Evolutionary conservation across 2,329 filamentous ascomycete species (phyloP).

Genomic region (Purpureocillium lavendulum): DNA sequence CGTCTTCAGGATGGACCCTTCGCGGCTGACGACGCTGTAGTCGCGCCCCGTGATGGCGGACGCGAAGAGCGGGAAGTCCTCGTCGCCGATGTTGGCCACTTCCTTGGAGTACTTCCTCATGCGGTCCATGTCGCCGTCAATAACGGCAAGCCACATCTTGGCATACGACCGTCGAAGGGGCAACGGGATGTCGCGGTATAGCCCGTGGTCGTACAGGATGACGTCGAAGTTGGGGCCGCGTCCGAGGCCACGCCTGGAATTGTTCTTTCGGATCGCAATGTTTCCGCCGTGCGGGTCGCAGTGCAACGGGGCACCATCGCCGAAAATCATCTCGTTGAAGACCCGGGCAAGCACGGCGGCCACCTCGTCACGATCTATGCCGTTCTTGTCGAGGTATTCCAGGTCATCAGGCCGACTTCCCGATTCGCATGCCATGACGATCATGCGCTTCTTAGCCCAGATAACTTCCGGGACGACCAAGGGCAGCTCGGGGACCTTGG

Average conservation of each 20-base stretch:
- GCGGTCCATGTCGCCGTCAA: constrained; percentile 73
- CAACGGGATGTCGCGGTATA: constrained; percentile 86
- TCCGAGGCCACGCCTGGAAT: constrained; percentile 39
- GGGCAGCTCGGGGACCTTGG: constrained; percentile 63
- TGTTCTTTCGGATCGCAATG: constrained; percentile 79
- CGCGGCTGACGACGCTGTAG: constrained; percentile 63
- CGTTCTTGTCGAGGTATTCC: constrained; percentile 72
- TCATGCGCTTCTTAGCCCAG: constrained; percentile 79
- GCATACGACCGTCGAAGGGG: constrained; percentile 78
- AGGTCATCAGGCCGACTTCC: constrained; percentile 85
- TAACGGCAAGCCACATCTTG: constrained; percentile 93
- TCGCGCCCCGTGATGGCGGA: constrained; percentile 94
- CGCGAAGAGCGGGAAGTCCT: constrained; percentile 90
- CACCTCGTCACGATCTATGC: constrained; percentile 91
- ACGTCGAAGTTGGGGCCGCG: constrained; percentile 77
- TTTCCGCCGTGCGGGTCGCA: constrained; percentile 97
- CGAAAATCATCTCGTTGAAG: constrained; percentile 99
- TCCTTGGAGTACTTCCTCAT: constrained; percentile 89
- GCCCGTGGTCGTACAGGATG: constrained; percentile 90
- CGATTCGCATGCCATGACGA: constrained; percentile 91
- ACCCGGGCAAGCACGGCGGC: constrained; percentile 83
- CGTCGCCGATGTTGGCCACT: constrained; percentile 79
- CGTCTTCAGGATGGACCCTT: constrained; percentile 45
- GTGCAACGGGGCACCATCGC: constrained; percentile 77
- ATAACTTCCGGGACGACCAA: constrained; percentile 83